Base-by-base conservation (phyloP, 495 filamentous ascomycete species). In the Penicillium tannophilum region DNA sequence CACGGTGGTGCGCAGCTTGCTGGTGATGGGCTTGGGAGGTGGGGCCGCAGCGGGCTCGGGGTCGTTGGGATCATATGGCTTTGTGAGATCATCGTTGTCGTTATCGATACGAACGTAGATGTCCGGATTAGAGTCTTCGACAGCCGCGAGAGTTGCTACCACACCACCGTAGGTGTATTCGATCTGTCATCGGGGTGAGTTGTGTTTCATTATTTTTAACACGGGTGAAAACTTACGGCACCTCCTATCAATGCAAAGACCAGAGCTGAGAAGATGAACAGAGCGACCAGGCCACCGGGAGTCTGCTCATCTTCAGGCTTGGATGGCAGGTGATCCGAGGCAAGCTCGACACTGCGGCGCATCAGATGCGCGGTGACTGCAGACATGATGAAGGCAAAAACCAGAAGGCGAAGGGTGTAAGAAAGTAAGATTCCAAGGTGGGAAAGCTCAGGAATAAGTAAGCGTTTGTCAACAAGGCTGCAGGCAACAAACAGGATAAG, bases 41-140 rank as follows among this genome's bases (percentile, higher is more conserved):
- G 52, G 17, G 56, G 28, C 11, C 43, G 47, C 41, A 59, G 65
- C 61, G 31, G 63, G 42, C 55, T 75, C 73, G 2, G 68, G 58
- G 26, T 75, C 77, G 26, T 70, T 68, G 7, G 69, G 63, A 42
- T 76, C 65, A 5, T 62, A 57, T 3, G 74, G 60, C 59, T 74
- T 72, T 44, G 69, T 76, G 14, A 65, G 67, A 52, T 72, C 62
- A 41, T 65, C 69, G 20, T 58, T 50, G 28, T 58, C 45, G 28
- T 54, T 49, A 47, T 78, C 71, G 61, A 80, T 75, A 24, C 74
- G 68, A 51, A 84, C 73, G 58, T 82, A 83, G 60, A 85, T 77
- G 52, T 83, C 77, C 11, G 84, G 80, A 58, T 83, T 82, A 33
- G 86, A 76, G 51, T 80, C 79, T 70, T 90, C 87, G 58, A 90